These are phyloP conservation scores for Cladophialophora bantiana DNA, from an alignment of 2,329 filamentous ascomycete genomes.

Conservation along the genomic window DNA sequence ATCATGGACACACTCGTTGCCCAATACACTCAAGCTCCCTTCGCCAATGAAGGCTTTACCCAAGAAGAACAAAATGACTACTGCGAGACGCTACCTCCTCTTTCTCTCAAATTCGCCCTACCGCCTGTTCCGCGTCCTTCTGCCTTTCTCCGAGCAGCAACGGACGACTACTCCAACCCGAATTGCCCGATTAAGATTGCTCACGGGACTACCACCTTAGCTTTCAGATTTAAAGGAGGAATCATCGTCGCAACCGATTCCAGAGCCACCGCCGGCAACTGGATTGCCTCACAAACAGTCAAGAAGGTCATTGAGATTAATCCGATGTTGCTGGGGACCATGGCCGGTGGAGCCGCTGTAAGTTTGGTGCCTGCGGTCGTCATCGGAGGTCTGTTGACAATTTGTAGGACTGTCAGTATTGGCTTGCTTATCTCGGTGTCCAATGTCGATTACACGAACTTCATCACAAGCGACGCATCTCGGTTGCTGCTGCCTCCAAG, in stretches of 20 bases:
- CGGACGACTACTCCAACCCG: conserved; percentile 96
- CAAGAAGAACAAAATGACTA: conserved; percentile 78
- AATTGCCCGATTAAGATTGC: conserved; percentile 99
- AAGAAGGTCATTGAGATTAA: conserved; percentile 99
- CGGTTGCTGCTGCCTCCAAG: conserved; percentile 95
- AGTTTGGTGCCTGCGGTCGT: conserved; percentile 43
- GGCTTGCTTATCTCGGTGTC: conserved; percentile 98
- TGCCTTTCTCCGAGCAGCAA: conserved; percentile 93
- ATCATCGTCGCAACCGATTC: conserved; percentile 99
- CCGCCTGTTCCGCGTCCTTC: conserved; percentile 85
- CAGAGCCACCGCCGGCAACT: conserved; percentile 94
- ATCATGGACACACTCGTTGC: conserved; percentile 92
- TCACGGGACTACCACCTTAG: conserved; percentile 96
- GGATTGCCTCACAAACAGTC: conserved; percentile 99
- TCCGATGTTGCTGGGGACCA: conserved; percentile 89
- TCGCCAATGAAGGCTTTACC: conserved; percentile 74
- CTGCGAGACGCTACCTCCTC: conserved; percentile 72
- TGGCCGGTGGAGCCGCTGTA: conserved; percentile 95
- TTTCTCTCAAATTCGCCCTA: conserved; percentile 93
- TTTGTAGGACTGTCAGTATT: conserved; percentile 94
- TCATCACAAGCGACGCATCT: conserved; percentile 98
- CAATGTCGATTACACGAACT: conserved; percentile 99
- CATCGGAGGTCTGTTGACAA: conserved; percentile 29
- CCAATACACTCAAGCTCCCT: conserved; percentile 82
- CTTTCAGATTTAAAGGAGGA: conserved; percentile 96